A percentile compares a stretch with the other conserved stretches of the same genome.
Conservation (phyloP, 1,284 basidiomycete species). For the Sparassis latifolia region DNA sequence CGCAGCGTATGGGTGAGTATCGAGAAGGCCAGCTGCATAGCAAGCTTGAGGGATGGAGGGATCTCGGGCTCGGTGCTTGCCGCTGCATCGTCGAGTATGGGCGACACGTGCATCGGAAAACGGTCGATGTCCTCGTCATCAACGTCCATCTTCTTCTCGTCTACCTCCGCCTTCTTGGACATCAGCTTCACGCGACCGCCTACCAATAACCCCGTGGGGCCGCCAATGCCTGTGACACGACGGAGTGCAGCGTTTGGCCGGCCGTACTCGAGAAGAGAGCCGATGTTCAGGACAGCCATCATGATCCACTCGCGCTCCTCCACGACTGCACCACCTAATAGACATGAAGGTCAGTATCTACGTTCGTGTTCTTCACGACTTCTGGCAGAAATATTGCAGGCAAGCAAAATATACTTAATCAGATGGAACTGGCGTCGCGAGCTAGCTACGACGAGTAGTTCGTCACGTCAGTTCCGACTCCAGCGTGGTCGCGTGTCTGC, state of each 20-base stretch:
- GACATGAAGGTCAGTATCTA: not conserved
- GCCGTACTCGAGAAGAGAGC: slow-evolving; percentile 85
- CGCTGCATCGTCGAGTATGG: not conserved
- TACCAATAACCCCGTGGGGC: slow-evolving; percentile 12
- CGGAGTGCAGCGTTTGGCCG: slow-evolving; percentile 67
- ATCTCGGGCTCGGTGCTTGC: slow-evolving; percentile 30
- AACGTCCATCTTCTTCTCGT: slow-evolving; percentile 64
- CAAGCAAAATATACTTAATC: not conserved
- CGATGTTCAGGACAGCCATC: slow-evolving; percentile 86
- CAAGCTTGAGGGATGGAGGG: slow-evolving; percentile 63
- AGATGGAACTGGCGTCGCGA: not conserved
- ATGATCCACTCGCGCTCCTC: slow-evolving; percentile 93
- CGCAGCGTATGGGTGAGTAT: slow-evolving; percentile 72
- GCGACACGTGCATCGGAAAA: not conserved
- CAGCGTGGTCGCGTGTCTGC: too few species aligned
- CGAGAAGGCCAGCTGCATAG: slow-evolving; percentile 74
- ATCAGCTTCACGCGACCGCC: slow-evolving; percentile 29
- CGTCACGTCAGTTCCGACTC: too few species aligned
- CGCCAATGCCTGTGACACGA: slow-evolving; percentile 42
- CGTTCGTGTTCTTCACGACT: not conserved
- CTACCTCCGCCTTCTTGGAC: slow-evolving; percentile 31
- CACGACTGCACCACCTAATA: slow-evolving; percentile 28
- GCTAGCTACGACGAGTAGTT: not conserved
- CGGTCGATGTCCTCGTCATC: slow-evolving; percentile 52
- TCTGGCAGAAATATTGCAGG: not conserved